These are phyloP conservation scores for Chloranthus sessilifolius DNA, from an alignment of 164 flowering plant species.

Conservation along the genomic window DNA sequence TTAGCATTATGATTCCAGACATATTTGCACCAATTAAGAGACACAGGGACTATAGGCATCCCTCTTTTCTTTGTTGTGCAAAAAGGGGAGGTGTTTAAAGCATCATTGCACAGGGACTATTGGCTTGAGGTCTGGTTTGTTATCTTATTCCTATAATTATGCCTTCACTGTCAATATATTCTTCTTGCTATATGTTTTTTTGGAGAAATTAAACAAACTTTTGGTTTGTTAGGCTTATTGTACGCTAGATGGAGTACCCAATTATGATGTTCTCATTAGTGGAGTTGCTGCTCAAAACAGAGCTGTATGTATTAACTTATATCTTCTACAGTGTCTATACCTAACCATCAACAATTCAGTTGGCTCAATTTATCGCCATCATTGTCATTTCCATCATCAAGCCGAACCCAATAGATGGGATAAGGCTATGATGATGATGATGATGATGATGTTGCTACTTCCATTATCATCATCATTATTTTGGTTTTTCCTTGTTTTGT, in stretches of 20 bases:
- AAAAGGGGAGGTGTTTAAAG: conserved; percentile 70
- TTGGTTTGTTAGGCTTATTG: conserved; percentile 73
- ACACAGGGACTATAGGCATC: background rate
- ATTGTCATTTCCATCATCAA: background rate
- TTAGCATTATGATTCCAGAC: background rate
- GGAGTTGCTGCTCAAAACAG: conserved; percentile 77
- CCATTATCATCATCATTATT: background rate
- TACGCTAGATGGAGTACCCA: conserved; percentile 74
- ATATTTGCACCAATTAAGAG: conserved; percentile 1
- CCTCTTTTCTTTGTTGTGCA: conserved; percentile 23
- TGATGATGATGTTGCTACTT: too few species aligned
- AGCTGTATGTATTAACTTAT: conserved; percentile 60
- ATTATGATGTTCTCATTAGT: conserved; percentile 74
- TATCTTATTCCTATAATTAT: background rate
- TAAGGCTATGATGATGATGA: background rate
- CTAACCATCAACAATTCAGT: background rate
- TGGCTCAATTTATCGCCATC: background rate
- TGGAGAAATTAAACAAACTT: background rate
- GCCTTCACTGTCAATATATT: background rate
- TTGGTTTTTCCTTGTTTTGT: background rate
- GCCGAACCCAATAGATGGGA: background rate
- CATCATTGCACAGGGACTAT: conserved; percentile 76
- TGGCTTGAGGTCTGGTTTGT: conserved; percentile 57
- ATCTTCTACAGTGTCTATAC: background rate
- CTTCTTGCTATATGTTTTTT: background rate